Base-by-base conservation (phyloP, 2,329 filamentous ascomycete genomes). In the Aspergillus eucalypticola region DNA sequence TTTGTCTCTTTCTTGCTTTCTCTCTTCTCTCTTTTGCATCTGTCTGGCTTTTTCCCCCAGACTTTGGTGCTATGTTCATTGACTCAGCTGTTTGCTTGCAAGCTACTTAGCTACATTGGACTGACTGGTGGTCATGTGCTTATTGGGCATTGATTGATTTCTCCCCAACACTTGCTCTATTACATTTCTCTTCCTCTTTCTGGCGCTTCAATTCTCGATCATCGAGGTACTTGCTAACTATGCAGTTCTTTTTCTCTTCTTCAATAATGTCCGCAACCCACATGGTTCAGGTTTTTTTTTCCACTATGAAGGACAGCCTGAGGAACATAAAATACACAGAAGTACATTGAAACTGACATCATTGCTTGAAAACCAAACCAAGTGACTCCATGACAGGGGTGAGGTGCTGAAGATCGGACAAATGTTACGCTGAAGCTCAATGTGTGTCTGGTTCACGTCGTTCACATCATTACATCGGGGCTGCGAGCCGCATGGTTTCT, bases 381-480 rank as follows among this genome's bases (percentile, higher is more conserved):
- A 56, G 11, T 27, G 25, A 48, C 49, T 49, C 39, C 23, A 54
- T 35, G 44, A 52, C 27, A 39, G 15, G 48, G 35, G 44, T 32
- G 29, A 54, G 54, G 15, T 54, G 53, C 23, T 55, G 46, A 62
- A 51, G 41, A 57, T 50, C 21, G 29, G 35, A 51, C 39, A 46
- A 60, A 48, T 49, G 38, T 55, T 60, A 39, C 59, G 58, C 54
- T 60, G 59, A 57, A 62, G 35, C 56, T 44, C 50, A 58, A 60
- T 60, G 61, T 64, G 64, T 46, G 64, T 46, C 58, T 63, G 62
- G 60, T 61, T 61, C 63, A 66, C 60, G 75, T 82, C 81, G 76
- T 84, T 75, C 80, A 79, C 76, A 74, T 84, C 79, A 77, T 83
- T 78, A 82, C 74, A 75, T 72, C 71, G 75, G 73, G 71, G 71